These are phyloP conservation scores for Pichia membranifaciens DNA, from an alignment of 805 yeast species.

Conservation along the genomic window DNA sequence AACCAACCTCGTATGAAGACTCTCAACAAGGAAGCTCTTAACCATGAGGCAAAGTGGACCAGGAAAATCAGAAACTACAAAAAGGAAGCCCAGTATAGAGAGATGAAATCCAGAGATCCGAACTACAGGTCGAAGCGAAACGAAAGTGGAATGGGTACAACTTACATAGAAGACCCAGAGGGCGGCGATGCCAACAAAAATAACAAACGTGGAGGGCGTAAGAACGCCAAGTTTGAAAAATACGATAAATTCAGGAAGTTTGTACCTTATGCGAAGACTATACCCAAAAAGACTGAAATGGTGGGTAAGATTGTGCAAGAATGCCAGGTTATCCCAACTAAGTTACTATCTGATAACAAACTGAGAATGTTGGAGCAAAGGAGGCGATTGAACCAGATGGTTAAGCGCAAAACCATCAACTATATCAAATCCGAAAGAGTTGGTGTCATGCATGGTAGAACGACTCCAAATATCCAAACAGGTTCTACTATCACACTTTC, in stretches of 20 bases:
- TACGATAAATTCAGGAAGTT: slow-evolving; percentile 31
- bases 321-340: slow-evolving; percentile 79
- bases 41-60: slow-evolving; percentile 30
- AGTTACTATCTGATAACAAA: slow-evolving; percentile 60
- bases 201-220: slow-evolving; percentile 1
- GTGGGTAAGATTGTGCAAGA: slow-evolving; percentile 89
- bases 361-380: slow-evolving; percentile 47
- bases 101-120: slow-evolving; percentile 16
- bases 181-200: slow-evolving; percentile 3
- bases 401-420: slow-evolving; percentile 44
- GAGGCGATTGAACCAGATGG: slow-evolving; percentile 26
- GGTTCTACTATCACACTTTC: slow-evolving; percentile 66
- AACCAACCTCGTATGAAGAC: slow-evolving; percentile 44
- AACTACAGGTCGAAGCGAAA: slow-evolving; percentile 12
- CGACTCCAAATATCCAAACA: slow-evolving; percentile 75
- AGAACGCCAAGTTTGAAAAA: slow-evolving; percentile 13
- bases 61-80: slow-evolving; percentile 21
- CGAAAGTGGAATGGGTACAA: slow-evolving; percentile 29
- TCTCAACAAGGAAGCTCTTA: slow-evolving; percentile 32
- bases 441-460: slow-evolving; percentile 81
- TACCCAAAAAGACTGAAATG: slow-evolving; percentile 80
- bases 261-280: slow-evolving; percentile 80
- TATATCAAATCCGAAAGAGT: slow-evolving; percentile 61
- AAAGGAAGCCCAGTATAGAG: slow-evolving; percentile 16
- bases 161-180: slow-evolving; percentile 11